A percentile compares a stretch with the other conserved stretches of the same genome.
phyloP scores from a whole-genome alignment of 1,284 basidiomycete genomes.

The Cryptococcus sp. region DNA sequence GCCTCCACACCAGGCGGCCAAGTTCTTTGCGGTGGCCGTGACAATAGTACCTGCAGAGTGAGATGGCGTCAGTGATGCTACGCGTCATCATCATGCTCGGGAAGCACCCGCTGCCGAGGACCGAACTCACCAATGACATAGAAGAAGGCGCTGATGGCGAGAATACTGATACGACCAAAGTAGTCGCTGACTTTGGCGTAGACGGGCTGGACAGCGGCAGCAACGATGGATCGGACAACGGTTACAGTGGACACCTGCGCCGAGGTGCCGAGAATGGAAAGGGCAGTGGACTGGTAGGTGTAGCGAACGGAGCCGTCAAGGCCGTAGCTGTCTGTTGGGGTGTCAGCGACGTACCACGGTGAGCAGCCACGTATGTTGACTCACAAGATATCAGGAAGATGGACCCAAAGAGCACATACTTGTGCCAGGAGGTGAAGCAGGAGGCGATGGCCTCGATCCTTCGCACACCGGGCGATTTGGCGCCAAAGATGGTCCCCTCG shows the following conservation, averaged over 20 bases:
- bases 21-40: conserved; percentile 38
- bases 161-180: conserved; percentile 49
- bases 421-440: conserved; percentile 33
- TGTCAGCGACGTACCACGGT: neutral
- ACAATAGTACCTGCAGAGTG: conserved; percentile 40
- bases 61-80: neutral
- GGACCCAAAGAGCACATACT: conserved; percentile 42
- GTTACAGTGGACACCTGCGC: conserved; percentile 43
- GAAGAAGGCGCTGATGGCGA: conserved; percentile 45
- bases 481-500: conserved; percentile 20
- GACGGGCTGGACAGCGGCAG: conserved; percentile 39
- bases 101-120: too few relatives aligned
- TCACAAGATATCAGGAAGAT: conserved; percentile 48
- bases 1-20: conserved; percentile 46
- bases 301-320: conserved; percentile 46
- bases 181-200: conserved; percentile 46
- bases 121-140: conserved; percentile 38
- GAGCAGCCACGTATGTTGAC: neutral
- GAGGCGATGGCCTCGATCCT: conserved; percentile 46
- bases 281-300: conserved; percentile 25
- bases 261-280: conserved; percentile 19
- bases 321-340: conserved; percentile 28
- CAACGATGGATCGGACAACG: conserved; percentile 39
- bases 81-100: neutral
- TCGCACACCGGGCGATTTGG: conserved; percentile 40